phyloP scores from a whole-genome alignment of 176 grass and related monocot species.

The Avena sativa region DNA sequence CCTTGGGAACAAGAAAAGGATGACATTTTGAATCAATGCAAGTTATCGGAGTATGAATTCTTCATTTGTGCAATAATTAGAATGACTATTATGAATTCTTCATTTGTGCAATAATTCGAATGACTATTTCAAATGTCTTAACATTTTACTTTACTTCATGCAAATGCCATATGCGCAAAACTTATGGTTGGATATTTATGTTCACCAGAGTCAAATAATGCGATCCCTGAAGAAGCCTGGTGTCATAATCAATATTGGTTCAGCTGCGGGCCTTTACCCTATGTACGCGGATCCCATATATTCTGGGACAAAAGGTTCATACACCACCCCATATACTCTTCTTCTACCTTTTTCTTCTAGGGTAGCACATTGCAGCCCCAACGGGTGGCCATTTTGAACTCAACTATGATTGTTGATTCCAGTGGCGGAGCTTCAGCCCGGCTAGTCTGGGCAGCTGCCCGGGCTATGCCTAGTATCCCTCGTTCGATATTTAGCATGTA shows the following conservation, averaged over 20 bases:
- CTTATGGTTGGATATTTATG: slow-evolving; percentile 28
- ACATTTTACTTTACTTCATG: slow-evolving; percentile 8
- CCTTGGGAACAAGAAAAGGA: slow-evolving; percentile 17
- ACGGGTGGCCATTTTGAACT: not conserved
- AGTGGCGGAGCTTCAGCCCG: too few species aligned
- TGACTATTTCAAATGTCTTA: slow-evolving; percentile 15
- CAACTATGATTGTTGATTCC: slow-evolving; percentile 7
- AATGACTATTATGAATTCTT: slow-evolving; percentile 32
- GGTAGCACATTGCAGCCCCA: not conserved
- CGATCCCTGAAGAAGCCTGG: slow-evolving; percentile 75
- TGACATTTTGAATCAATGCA: slow-evolving; percentile 22
- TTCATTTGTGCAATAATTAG: slow-evolving; percentile 29
- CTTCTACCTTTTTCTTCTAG: slow-evolving; percentile 7
- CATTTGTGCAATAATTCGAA: slow-evolving; percentile 17
- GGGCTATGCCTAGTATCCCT: too few species aligned
- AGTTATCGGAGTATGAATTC: slow-evolving; percentile 27
- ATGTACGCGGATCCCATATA: slow-evolving; percentile 76
- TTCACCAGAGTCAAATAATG: slow-evolving; percentile 87
- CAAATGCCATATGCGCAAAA: slow-evolving; percentile 13
- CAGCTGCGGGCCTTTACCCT: slow-evolving; percentile 89
- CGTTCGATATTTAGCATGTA: too few species aligned
- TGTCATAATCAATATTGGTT: slow-evolving; percentile 96
- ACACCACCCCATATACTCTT: slow-evolving; percentile 19
- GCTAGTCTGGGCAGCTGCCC: too few species aligned
- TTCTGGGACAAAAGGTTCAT: slow-evolving; percentile 84